Conservation (phyloP, 164 flowering plant genomes). For the Umbellularia californica region DNA sequence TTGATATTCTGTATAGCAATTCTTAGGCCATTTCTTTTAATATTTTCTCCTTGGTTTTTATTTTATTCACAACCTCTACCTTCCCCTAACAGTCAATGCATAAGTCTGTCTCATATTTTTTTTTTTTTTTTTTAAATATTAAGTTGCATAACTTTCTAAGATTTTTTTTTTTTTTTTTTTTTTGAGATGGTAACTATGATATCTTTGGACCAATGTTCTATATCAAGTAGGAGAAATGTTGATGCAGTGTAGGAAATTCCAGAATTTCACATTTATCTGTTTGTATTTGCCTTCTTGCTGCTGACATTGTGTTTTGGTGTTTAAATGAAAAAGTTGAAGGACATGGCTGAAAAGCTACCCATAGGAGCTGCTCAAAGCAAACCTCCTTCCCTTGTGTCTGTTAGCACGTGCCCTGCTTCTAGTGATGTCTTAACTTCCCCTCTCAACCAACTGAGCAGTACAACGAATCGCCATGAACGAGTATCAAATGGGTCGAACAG, state of each 20-base stretch:
- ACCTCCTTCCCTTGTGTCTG: background rate
- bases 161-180: too few species aligned
- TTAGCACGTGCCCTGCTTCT: background rate
- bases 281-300: background rate
- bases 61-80: background rate
- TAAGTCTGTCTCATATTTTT: background rate
- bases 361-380: background rate
- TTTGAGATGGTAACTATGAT: background rate
- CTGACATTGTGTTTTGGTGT: background rate
- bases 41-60: too few species aligned
- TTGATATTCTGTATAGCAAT: too few species aligned
- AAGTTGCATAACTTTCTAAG: too few species aligned
- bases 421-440: background rate
- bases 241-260: background rate
- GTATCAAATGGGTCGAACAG: background rate
- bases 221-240: too few species aligned
- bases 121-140: too few species aligned
- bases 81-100: background rate
- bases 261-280: background rate
- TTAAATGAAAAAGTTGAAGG: background rate
- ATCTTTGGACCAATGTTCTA: background rate
- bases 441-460: background rate
- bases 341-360: slow-evolving; percentile 1
- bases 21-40: too few species aligned
- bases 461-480: background rate